These are phyloP conservation scores for Amanita thiersii DNA, from an alignment of 768 basidiomycete genomes.

Conservation along the genomic window DNA sequence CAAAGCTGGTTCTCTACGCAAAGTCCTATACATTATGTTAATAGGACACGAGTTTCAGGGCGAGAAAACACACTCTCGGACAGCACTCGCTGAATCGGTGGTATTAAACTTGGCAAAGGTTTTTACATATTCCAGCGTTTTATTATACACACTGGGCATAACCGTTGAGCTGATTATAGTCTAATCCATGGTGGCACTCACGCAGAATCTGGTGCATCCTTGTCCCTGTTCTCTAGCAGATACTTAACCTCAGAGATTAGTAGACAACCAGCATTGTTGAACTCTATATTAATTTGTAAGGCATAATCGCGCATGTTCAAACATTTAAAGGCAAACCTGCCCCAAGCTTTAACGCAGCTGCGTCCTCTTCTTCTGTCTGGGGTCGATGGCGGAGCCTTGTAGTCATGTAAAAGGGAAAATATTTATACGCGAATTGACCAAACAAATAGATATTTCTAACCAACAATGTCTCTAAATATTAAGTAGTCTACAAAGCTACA, in stretches of 20 bases:
- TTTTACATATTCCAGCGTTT: constrained; percentile 87
- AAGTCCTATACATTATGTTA: constrained; percentile 40
- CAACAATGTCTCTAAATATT: not conserved
- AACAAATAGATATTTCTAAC: constrained; percentile 1
- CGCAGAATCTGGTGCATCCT: constrained; percentile 85
- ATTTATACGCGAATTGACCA: not conserved
- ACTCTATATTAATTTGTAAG: constrained; percentile 41
- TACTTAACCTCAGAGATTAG: constrained; percentile 92
- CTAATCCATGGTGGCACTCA: too few species aligned
- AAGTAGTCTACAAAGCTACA: not conserved
- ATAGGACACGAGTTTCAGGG: not conserved
- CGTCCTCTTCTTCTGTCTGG: constrained; percentile 75
- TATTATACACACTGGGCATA: constrained; percentile 92
- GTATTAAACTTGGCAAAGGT: constrained; percentile 88
- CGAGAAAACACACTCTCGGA: constrained; percentile 64
- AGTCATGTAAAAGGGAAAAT: constrained; percentile 30
- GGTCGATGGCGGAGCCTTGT: constrained; percentile 60
- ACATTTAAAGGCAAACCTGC: constrained; percentile 34
- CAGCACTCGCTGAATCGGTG: constrained; percentile 75
- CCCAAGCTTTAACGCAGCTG: constrained; percentile 76
- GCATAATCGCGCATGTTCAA: not conserved
- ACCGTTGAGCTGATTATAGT: too few species aligned
- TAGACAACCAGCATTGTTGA: constrained; percentile 86
- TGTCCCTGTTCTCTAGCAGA: constrained; percentile 78
- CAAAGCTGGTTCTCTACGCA: constrained; percentile 69